These are phyloP conservation scores for Myrmaecium sp. DNA, from an alignment of 2,329 filamentous ascomycete genomes.

Conservation along the genomic window DNA sequence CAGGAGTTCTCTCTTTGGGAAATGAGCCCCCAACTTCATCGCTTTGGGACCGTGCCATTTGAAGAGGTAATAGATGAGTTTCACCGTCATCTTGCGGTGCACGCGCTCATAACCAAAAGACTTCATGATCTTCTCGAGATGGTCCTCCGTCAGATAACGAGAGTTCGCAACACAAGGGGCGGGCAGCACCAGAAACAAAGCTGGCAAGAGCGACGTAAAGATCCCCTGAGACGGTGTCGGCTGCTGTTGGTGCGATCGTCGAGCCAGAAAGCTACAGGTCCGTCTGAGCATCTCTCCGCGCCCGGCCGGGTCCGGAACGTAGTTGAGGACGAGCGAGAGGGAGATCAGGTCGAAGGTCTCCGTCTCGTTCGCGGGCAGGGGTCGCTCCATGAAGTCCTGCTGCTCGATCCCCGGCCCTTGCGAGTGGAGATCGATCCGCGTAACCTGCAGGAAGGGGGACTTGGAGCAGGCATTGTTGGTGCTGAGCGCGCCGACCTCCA, in stretches of 20 bases:
- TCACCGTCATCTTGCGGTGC: constrained; percentile 57
- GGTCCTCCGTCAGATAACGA: constrained; percentile 62
- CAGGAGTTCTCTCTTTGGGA: constrained; percentile 60
- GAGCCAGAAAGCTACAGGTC: constrained; percentile 15
- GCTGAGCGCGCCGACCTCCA: constrained; percentile 82
- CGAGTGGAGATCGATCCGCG: constrained; percentile 80
- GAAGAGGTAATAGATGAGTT: constrained; percentile 87
- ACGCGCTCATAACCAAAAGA: constrained; percentile 54
- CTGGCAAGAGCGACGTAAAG: constrained; percentile 35
- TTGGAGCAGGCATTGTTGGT: constrained; percentile 69
- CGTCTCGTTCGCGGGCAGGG: constrained; percentile 43
- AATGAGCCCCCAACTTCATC: no score
- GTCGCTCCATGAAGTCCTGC: constrained; percentile 87
- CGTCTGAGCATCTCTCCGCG: constrained; percentile 66
- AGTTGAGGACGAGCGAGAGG: constrained; percentile 84
- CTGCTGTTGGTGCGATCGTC: not conserved
- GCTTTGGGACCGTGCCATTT: constrained; percentile 25
- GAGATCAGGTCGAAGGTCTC: constrained; percentile 80
- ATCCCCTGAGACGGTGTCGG: constrained; percentile 5
- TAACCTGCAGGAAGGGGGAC: constrained; percentile 50
- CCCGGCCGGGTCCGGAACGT: constrained; percentile 58
- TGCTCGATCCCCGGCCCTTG: constrained; percentile 65
- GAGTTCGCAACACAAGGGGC: constrained; percentile 80
- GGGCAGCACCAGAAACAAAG: constrained; percentile 77
- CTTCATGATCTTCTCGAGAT: constrained; percentile 56